Percentiles rank a stretch among this genome's conserved stretches.
Conservation (phyloP, 306 rosid species). For the Senna tora region DNA sequence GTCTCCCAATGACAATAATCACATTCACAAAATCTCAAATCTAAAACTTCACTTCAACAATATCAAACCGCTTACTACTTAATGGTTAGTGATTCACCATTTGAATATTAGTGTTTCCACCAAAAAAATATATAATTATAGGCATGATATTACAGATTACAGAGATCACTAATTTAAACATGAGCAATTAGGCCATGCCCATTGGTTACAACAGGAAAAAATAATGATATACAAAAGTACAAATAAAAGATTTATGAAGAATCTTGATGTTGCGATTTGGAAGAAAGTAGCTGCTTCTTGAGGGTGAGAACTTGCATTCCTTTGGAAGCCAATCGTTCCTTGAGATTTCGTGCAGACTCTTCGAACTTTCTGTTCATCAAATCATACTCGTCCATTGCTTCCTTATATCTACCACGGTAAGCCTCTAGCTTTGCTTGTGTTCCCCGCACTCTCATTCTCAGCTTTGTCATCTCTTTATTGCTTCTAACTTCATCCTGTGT, state of each 20-base stretch:
- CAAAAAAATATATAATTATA: too few species aligned
- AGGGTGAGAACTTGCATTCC: constrained; percentile 67
- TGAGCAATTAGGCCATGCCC: too few species aligned
- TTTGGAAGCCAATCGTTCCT: constrained; percentile 62
- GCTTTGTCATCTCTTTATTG: constrained; percentile 53
- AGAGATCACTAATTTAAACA: too few species aligned
- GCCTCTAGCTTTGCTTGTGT: constrained; percentile 74
- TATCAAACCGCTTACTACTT: too few species aligned
- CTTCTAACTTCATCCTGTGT: constrained; percentile 58
- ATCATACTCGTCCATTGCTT: constrained; percentile 52
- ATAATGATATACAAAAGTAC: neutral
- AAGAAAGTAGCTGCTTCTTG: constrained; percentile 59
- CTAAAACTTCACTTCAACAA: too few species aligned
- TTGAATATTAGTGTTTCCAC: too few species aligned
- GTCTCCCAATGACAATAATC: too few species aligned
- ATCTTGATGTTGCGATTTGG: constrained; percentile 31
- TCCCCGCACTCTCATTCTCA: constrained; percentile 70
- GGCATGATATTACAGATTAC: too few species aligned
- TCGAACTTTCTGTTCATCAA: constrained; percentile 52
- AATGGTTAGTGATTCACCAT: too few species aligned
- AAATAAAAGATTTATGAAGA: neutral
- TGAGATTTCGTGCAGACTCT: constrained; percentile 62
- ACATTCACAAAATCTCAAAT: too few species aligned
- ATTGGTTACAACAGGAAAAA: neutral
- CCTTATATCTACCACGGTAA: constrained; percentile 56